Evolutionary conservation across 768 basidiomycete genomes (phyloP).

Genomic region (Termitomyces sp.): DNA sequence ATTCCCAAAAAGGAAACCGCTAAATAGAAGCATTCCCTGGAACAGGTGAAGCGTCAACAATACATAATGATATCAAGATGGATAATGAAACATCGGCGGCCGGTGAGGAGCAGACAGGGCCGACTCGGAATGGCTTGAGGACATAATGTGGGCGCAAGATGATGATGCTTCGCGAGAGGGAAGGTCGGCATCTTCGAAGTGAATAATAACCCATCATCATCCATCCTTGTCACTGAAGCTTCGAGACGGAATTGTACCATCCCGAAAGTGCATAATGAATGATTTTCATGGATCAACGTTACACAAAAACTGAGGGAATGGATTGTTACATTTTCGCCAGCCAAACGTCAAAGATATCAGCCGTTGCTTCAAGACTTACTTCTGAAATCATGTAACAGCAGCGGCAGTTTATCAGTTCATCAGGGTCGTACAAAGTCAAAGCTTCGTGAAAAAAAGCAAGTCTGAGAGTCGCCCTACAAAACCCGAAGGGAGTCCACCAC

Average conservation of each 20-base stretch:
- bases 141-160: neutral
- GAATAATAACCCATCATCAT: too few species aligned
- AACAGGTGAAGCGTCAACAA: neutral
- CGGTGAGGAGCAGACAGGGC: neutral
- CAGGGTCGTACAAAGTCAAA: neutral
- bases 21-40: neutral
- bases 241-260: neutral
- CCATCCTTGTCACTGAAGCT: neutral
- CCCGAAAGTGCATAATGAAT: neutral
- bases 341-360: neutral
- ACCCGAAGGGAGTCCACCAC: neutral
- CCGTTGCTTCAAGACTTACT: neutral
- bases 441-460: neutral
- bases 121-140: neutral
- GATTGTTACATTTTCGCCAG: neutral
- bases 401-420: neutral
- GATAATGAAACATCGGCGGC: constrained; percentile 1
- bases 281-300: too few species aligned
- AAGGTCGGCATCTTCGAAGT: neutral
- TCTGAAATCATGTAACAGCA: neutral
- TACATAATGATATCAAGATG: neutral
- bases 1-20: too few species aligned
- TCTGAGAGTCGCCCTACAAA: neutral
- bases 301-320: neutral
- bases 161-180: neutral